Evolutionary conservation across 371 early-diverging fungal species (phyloP).

Genomic region (Mycotypha africana): DNA sequence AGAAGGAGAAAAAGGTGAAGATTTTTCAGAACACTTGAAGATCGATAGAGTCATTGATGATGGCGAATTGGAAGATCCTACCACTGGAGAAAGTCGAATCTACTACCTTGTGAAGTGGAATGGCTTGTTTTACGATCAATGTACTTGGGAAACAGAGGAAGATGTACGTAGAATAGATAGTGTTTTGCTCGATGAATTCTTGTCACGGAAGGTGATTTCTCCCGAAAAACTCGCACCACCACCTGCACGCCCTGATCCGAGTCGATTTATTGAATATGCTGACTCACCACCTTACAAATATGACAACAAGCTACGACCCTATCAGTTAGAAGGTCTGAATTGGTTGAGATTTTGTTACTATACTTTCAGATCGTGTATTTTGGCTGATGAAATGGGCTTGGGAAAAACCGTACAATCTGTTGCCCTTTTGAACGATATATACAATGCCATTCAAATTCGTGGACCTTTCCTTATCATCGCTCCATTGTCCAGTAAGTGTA

Average conservation of each 20-base stretch:
- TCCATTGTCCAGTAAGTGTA: slow-evolving; percentile 55
- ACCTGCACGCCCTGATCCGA: slow-evolving; percentile 46
- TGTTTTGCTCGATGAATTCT: slow-evolving; percentile 53
- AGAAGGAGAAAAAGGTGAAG: slow-evolving; percentile 50
- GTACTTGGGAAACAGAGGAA: slow-evolving; percentile 85
- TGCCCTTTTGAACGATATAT: slow-evolving; percentile 63
- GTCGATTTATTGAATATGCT: slow-evolving; percentile 57
- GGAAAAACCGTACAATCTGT: slow-evolving; percentile 86
- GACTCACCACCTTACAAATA: slow-evolving; percentile 56
- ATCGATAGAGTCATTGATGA: slow-evolving; percentile 86
- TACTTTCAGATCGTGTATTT: slow-evolving; percentile 61
- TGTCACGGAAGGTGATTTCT: slow-evolving; percentile 42
- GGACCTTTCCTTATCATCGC: slow-evolving; percentile 78
- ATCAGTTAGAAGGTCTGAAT: slow-evolving; percentile 72
- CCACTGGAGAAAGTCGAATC: slow-evolving; percentile 50
- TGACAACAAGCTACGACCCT: slow-evolving; percentile 63
- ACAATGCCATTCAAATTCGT: slow-evolving; percentile 50
- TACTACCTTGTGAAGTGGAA: slow-evolving; percentile 92
- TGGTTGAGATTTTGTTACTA: slow-evolving; percentile 73
- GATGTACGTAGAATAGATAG: slow-evolving; percentile 59
- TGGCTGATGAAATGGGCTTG: slow-evolving; percentile 87
- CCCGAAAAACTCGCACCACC: slow-evolving; percentile 37
- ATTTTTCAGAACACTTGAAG: slow-evolving; percentile 49
- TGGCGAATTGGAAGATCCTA: slow-evolving; percentile 61
- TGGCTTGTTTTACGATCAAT: slow-evolving; percentile 78